A percentile compares a stretch with the other conserved stretches of the same genome.
phyloP scores from a whole-genome alignment of 1,284 basidiomycete genomes.

The Earliella scabrosa region DNA sequence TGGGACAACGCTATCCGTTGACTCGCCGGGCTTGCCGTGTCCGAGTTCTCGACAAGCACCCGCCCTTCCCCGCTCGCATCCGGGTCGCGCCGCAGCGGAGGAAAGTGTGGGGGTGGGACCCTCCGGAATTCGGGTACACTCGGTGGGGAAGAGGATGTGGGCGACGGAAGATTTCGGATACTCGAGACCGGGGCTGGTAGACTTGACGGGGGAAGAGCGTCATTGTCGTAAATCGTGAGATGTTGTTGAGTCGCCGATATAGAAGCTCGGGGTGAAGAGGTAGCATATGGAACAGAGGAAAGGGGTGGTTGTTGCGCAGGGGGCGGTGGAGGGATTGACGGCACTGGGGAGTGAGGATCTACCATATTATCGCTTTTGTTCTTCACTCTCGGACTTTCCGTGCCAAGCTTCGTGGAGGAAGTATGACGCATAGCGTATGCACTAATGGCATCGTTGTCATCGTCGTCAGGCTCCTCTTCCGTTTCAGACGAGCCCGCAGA shows the following conservation, averaged over 20 bases:
- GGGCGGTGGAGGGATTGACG: slow-evolving; percentile 10
- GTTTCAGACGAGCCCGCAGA: slow-evolving; percentile 2
- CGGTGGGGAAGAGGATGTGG: slow-evolving; percentile 5
- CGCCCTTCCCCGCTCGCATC: slow-evolving; percentile 37
- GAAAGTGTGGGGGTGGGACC: slow-evolving; percentile 18
- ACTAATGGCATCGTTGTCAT: not conserved
- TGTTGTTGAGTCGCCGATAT: not conserved
- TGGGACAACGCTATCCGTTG: slow-evolving; percentile 11
- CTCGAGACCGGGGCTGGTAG: slow-evolving; percentile 7
- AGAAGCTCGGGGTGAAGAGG: slow-evolving; percentile 4
- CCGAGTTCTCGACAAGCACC: slow-evolving; percentile 57
- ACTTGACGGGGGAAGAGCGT: slow-evolving; percentile 17
- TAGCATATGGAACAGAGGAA: slow-evolving; percentile 10
- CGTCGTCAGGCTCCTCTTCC: slow-evolving; percentile 13
- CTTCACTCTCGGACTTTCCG: not conserved
- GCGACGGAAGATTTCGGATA: slow-evolving; percentile 8
- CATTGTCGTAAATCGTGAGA: not conserved
- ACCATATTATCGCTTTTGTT: not conserved
- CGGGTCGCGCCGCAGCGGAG: slow-evolving; percentile 16
- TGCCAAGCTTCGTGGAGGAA: not conserved
- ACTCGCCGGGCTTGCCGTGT: slow-evolving; percentile 41
- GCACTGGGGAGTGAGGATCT: not conserved
- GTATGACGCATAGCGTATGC: not conserved
- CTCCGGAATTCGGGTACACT: slow-evolving; percentile 8
- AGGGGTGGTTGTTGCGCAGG: slow-evolving; percentile 8